Percentiles rank a stretch among this genome's conserved stretches.
phyloP scores from a whole-genome alignment of 371 early-diverging fungal species.

The Actinomortierella wolfii region DNA sequence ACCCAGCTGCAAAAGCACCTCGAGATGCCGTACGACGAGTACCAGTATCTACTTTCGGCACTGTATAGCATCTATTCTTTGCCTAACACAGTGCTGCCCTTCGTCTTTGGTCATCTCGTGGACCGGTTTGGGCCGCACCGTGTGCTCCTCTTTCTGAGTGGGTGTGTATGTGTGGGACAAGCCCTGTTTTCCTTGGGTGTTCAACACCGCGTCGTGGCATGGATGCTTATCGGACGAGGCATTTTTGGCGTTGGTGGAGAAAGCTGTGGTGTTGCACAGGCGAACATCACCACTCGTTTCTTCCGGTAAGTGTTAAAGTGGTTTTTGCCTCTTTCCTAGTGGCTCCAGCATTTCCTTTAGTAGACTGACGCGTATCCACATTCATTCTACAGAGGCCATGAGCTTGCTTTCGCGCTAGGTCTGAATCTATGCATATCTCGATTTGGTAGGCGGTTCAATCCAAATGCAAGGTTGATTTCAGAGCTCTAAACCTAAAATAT shows the following conservation, averaged over 20 bases:
- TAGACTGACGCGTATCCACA: neutral
- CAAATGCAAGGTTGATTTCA: no score
- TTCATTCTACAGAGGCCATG: slow-evolving; percentile 47
- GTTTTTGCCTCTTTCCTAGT: neutral
- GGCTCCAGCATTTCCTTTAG: neutral
- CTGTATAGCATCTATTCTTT: slow-evolving; percentile 76
- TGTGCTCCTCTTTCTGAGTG: slow-evolving; percentile 58
- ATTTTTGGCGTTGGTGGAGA: slow-evolving; percentile 79
- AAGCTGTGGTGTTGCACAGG: slow-evolving; percentile 67
- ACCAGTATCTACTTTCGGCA: slow-evolving; percentile 67
- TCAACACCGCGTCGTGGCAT: slow-evolving; percentile 40
- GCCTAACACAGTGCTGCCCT: slow-evolving; percentile 78
- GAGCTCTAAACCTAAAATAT: slow-evolving; percentile 1
- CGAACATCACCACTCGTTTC: slow-evolving; percentile 36
- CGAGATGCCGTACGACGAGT: slow-evolving; percentile 59
- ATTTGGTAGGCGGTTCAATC: slow-evolving; percentile 56
- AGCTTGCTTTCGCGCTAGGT: slow-evolving; percentile 65
- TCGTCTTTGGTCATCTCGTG: slow-evolving; percentile 64
- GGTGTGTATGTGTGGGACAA: slow-evolving; percentile 68
- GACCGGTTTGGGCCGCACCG: slow-evolving; percentile 54
- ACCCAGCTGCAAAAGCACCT: slow-evolving; percentile 59
- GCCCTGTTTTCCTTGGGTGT: slow-evolving; percentile 67
- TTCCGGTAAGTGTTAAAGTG: slow-evolving; percentile 18
- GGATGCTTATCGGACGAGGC: slow-evolving; percentile 66
- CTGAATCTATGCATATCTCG: slow-evolving; percentile 63